Evolutionary conservation across 1,284 basidiomycete species (phyloP).

Genomic region (Naganishia cerealis): DNA sequence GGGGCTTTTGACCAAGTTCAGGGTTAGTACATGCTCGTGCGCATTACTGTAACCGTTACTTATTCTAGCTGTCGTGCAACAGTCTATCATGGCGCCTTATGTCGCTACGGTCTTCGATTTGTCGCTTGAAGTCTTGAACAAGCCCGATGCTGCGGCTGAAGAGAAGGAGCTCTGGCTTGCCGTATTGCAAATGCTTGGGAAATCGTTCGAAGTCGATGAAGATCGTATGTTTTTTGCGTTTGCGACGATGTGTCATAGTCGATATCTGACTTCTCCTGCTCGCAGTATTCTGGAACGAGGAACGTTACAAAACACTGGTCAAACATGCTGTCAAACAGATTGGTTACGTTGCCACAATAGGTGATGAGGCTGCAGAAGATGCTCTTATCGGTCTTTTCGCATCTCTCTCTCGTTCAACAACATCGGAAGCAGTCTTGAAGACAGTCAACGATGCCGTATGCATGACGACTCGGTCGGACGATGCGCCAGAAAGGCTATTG

Average conservation of each 20-base stretch:
- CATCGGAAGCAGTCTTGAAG: constrained; percentile 66
- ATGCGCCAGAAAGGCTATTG: constrained; percentile 64
- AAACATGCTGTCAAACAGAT: constrained; percentile 67
- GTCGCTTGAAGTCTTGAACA: constrained; percentile 67
- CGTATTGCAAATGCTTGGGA: constrained; percentile 65
- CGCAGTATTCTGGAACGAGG: constrained; percentile 82
- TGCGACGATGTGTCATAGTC: not conserved
- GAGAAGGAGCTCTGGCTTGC: constrained; percentile 64
- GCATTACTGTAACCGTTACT: constrained; percentile 3
- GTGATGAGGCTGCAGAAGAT: constrained; percentile 35
- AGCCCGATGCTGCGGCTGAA: constrained; percentile 46
- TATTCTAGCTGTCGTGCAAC: constrained; percentile 1
- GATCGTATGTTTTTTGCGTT: constrained; percentile 60
- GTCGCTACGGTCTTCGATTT: constrained; percentile 73
- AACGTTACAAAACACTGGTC: constrained; percentile 67
- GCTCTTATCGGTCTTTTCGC: constrained; percentile 57
- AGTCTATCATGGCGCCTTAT: constrained; percentile 78
- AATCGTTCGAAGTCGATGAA: constrained; percentile 76
- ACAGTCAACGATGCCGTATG: constrained; percentile 78
- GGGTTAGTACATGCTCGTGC: constrained; percentile 57
- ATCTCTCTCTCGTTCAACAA: constrained; percentile 62
- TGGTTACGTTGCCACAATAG: constrained; percentile 54
- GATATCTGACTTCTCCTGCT: constrained; percentile 15
- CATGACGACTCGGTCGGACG: constrained; percentile 81
- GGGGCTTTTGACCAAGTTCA: constrained; percentile 77